Evolutionary conservation across 2,329 filamentous ascomycete genomes (phyloP), one percentile per base, ranked within the genome.

Genomic region (Colletotrichum godetiae): DNA sequence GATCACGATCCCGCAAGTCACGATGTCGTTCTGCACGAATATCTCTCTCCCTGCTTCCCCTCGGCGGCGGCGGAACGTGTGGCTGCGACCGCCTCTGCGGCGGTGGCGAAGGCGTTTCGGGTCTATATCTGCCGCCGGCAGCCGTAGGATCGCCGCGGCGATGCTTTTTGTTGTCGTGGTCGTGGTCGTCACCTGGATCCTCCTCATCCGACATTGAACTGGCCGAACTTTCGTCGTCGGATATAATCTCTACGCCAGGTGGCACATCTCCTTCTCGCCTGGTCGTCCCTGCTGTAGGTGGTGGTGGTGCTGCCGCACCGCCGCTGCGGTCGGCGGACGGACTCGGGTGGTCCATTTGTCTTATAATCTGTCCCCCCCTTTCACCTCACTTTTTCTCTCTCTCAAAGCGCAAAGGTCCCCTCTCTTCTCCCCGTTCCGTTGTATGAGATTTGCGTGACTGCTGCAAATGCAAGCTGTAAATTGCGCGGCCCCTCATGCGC

Each of bases 181-280:
- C 6, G 42, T 49, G 15, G 15, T n/a, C 19, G 27, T 33, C 27
- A n/a, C 19, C 59, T 37, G 59, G 24, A 27, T 52, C 60, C 27
- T 70, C 70, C 59, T 73, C 70, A 35, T 73, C 70, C 60, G 70
- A 73, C 70, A 70, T 64, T 24, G 70, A 73, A 63, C 55, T 57
- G 22, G 46, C 59, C 29, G 60, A 62, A 37, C 60, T 62, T 33
- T 62, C 60, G 42, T 62, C 60, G 42, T 62, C 60, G 42, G 60
- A 62, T 62, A 62, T 31, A 5, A 49, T 42, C 27, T 52, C 60
- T 49, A 29, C 60, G 27, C 19, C 60, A 49, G 60, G 42, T 62
- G 60, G 60, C 46, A 15, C 42, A n/a, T n/a, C 52, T 29, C 61
- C 61, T 46, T 55, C 49, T 55, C 60, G 60, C 35, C 60, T 64